phyloP scores from a whole-genome alignment of 352 stramenopile genomes.

The Peronospora farinosa region DNA sequence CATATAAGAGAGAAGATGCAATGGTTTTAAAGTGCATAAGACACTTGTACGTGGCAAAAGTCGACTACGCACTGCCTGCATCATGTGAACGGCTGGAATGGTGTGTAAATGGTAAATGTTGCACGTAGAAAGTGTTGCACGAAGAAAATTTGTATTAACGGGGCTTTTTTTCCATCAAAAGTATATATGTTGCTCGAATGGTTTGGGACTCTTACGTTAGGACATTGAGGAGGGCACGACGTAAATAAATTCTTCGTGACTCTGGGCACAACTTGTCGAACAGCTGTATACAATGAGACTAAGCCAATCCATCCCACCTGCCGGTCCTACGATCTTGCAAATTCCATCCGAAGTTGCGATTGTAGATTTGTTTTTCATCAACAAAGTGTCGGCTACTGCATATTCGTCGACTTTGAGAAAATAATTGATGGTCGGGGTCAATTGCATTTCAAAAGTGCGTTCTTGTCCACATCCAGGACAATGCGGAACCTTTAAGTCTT shows the following conservation, averaged over 20 bases:
- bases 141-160: constrained; percentile 4
- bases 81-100: constrained; percentile 5
- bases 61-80: constrained; percentile 13
- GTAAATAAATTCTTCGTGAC: constrained; percentile 63
- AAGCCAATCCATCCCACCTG: constrained; percentile 73
- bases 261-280: constrained; percentile 51
- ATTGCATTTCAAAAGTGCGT: constrained; percentile 75
- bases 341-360: neutral
- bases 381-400: constrained; percentile 14
- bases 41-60: constrained; percentile 13
- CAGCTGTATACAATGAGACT: constrained; percentile 76
- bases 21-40: constrained; percentile 5
- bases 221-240: constrained; percentile 42
- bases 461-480: constrained; percentile 53
- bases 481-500: constrained; percentile 40
- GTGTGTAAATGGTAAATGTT: constrained; percentile 1
- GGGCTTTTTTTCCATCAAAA: neutral
- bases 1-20: constrained; percentile 10
- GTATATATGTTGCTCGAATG: constrained; percentile 2
- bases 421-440: constrained; percentile 82
- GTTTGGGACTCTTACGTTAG: constrained; percentile 5
- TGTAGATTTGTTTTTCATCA: constrained; percentile 6
- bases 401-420: constrained; percentile 80
- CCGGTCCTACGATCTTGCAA: constrained; percentile 6
- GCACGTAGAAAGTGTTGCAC: constrained; percentile 18